These are phyloP conservation scores for Tinospora cordifolia DNA, from an alignment of 164 flowering plant genomes.

Conservation along the genomic window DNA sequence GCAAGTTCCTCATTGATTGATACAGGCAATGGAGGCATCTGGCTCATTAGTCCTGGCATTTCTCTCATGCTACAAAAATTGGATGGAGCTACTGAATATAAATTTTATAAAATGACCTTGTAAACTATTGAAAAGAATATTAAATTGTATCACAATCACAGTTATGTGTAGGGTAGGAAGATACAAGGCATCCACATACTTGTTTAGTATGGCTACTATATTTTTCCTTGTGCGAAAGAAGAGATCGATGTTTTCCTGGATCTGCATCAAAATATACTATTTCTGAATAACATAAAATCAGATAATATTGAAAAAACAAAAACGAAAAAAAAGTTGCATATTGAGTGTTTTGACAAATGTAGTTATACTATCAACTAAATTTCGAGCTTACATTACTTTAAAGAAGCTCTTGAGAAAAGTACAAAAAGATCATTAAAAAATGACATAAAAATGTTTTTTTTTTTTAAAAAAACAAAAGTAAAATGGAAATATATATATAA, in stretches of 20 bases:
- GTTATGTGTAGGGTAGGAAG: neutral
- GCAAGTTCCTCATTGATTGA: conserved; percentile 70
- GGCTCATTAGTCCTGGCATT: conserved; percentile 80
- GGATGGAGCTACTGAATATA: neutral
- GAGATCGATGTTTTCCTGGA: conserved; percentile 75
- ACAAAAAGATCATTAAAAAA: neutral
- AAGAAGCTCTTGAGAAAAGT: neutral
- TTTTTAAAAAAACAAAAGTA: neutral
- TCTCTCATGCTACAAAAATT: conserved; percentile 60
- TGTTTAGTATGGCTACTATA: conserved; percentile 50
- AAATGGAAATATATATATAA: neutral
- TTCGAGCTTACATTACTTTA: neutral
- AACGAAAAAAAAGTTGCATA: neutral
- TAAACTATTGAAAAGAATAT: neutral
- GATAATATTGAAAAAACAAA: neutral
- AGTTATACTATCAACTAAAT: neutral
- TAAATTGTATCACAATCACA: neutral
- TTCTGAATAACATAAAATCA: conserved; percentile 5
- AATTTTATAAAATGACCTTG: neutral
- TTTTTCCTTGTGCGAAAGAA: conserved; percentile 59
- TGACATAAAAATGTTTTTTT: neutral
- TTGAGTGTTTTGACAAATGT: neutral
- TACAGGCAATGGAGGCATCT: conserved; percentile 77
- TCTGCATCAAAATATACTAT: conserved; percentile 31
- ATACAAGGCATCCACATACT: conserved; percentile 34